Conservation (phyloP, 2,329 filamentous ascomycete species). For the Fusarium sp. region DNA sequence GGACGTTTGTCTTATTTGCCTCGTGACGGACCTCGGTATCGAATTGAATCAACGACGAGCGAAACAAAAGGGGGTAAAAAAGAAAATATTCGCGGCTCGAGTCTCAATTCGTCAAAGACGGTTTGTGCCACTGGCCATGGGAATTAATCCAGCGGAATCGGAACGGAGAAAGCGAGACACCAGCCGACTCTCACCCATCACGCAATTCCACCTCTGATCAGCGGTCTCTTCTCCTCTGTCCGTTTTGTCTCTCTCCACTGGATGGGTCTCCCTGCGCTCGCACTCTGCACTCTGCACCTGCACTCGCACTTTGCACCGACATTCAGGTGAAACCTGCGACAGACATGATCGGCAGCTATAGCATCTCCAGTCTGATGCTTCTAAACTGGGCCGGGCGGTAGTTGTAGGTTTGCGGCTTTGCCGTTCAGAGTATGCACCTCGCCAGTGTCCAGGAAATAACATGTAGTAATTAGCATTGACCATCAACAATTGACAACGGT, state of each 20-base stretch:
- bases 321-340: conserved; percentile 11
- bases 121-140: not conserved
- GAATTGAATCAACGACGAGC: no score
- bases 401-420: conserved; percentile 15
- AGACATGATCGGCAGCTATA: conserved; percentile 22
- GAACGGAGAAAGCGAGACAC: conserved; percentile 7
- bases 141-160: not conserved
- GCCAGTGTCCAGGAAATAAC: not conserved
- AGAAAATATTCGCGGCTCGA: conserved; percentile 12
- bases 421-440: conserved; percentile 25
- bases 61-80: not conserved
- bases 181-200: not conserved
- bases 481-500: not conserved
- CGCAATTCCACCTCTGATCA: not conserved
- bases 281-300: not conserved
- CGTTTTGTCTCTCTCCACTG: not conserved
- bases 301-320: conserved; percentile 1
- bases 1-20: conserved; percentile 2
- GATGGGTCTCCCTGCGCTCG: not conserved
- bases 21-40: not conserved
- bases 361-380: conserved; percentile 6
- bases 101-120: conserved; percentile 1
- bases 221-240: not conserved
- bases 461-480: not conserved
- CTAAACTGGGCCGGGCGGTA: not conserved